Percentiles rank a stretch among this genome's conserved stretches.
These are phyloP conservation scores for Parmelia sp. DNA, from an alignment of 495 filamentous ascomycete genomes.

Conservation along the genomic window DNA sequence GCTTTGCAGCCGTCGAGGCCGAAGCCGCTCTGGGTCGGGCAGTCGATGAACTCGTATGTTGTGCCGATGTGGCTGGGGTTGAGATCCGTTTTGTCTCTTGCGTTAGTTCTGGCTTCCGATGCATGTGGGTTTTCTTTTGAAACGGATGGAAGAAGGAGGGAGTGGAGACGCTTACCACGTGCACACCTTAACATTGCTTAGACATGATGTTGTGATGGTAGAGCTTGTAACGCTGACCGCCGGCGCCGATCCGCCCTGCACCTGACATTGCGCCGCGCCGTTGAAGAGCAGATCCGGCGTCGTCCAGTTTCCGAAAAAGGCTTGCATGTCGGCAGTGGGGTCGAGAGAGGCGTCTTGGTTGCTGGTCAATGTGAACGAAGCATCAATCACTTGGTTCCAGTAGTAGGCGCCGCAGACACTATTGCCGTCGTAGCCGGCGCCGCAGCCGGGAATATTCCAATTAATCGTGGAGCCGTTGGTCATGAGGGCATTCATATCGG, in stretches of 20 bases:
- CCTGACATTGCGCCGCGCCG: constrained; percentile 12
- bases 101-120: not conserved
- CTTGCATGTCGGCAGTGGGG: not conserved
- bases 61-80: constrained; percentile 4
- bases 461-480: not conserved
- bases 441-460: constrained; percentile 8
- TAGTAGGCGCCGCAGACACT: constrained; percentile 6
- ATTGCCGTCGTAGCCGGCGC: constrained; percentile 5
- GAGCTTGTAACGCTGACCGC: not conserved
- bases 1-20: not conserved
- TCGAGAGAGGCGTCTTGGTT: not conserved
- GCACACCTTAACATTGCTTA: constrained; percentile 9
- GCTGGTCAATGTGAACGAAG: constrained; percentile 8
- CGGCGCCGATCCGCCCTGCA: constrained; percentile 2
- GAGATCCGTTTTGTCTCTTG: not conserved
- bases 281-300: constrained; percentile 9
- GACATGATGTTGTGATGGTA: not conserved
- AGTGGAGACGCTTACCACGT: constrained; percentile 12
- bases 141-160: not conserved
- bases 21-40: not conserved
- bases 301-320: constrained; percentile 6
- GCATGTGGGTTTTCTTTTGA: not conserved
- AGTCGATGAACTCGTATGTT: constrained; percentile 1
- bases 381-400: constrained; percentile 3
- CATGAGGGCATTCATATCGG: constrained; percentile 1